Evolutionary conservation across 495 filamentous ascomycete genomes (phyloP).

Genomic region (Penicillium turbatum): DNA sequence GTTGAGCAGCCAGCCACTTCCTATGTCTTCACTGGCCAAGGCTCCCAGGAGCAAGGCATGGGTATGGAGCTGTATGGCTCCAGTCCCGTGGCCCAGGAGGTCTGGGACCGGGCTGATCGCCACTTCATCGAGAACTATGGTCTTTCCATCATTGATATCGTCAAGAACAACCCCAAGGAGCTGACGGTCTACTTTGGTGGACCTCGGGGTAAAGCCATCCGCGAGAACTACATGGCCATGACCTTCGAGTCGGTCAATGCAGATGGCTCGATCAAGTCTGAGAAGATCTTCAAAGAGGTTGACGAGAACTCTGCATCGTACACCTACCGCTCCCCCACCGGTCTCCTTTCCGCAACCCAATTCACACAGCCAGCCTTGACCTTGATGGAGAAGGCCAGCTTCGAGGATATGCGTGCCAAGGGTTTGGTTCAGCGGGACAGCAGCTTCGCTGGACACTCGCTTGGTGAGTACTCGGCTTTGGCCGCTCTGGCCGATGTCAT

Average conservation of each 20-base stretch:
- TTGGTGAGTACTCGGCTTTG: constrained; percentile 96
- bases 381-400: constrained; percentile 98
- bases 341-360: constrained; percentile 93
- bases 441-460: constrained; percentile 94
- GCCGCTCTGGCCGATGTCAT: constrained; percentile 97
- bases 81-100: constrained; percentile 89
- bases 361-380: constrained; percentile 98
- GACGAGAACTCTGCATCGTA: constrained; percentile 87
- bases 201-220: constrained; percentile 92
- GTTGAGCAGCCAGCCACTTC: constrained; percentile 97
- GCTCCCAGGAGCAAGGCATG: constrained; percentile 98
- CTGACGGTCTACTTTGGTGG: constrained; percentile 98
- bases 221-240: constrained; percentile 99
- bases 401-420: constrained; percentile 97
- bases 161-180: constrained; percentile 99
- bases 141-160: constrained; percentile 96
- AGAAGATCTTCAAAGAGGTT: constrained; percentile 99
- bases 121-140: constrained; percentile 99
- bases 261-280: constrained; percentile 90
- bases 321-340: constrained; percentile 93
- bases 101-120: constrained; percentile 96
- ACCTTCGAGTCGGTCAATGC: constrained; percentile 93
- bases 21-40: constrained; percentile 98
- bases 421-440: constrained; percentile 93
- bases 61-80: constrained; percentile 97